A percentile compares a stretch with the other conserved stretches of the same genome.
phyloP scores from a whole-genome alignment of 2,329 filamentous ascomycete genomes.

The Harringtonia aguacate region DNA sequence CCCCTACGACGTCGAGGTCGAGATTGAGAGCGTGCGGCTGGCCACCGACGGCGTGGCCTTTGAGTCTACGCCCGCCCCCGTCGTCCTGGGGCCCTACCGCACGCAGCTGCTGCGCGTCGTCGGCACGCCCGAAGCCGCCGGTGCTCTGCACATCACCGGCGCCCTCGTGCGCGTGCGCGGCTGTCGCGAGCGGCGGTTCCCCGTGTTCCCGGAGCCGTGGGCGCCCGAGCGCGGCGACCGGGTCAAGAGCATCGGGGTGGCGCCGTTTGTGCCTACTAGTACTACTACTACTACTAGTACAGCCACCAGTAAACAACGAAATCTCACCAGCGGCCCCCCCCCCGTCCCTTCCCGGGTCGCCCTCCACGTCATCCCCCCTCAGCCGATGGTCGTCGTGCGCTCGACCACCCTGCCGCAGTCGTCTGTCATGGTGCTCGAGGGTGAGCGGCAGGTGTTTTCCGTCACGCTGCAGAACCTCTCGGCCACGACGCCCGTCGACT shows the following conservation, averaged over 20 bases:
- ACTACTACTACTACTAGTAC: too few relatives aligned
- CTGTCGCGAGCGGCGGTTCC: slow-evolving; percentile 73
- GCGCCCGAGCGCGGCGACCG: slow-evolving; percentile 58
- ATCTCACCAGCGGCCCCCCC: too few relatives aligned
- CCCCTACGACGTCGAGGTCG: slow-evolving; percentile 84
- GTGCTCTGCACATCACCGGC: slow-evolving; percentile 63
- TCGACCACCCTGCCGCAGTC: slow-evolving; percentile 72
- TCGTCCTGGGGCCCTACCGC: slow-evolving; percentile 68
- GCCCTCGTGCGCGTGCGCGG: slow-evolving; percentile 71
- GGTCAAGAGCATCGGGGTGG: slow-evolving; percentile 63
- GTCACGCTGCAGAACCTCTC: slow-evolving; percentile 76
- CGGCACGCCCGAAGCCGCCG: slow-evolving; percentile 56
- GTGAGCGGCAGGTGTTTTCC: slow-evolving; percentile 67
- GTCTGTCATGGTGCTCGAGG: slow-evolving; percentile 86
- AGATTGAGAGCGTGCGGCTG: slow-evolving; percentile 71
- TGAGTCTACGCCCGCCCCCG: slow-evolving; percentile 39
- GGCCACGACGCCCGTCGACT: slow-evolving; percentile 59
- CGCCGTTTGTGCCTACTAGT: slow-evolving; percentile 27
- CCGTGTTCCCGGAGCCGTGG: slow-evolving; percentile 73
- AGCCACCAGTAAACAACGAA: slow-evolving; percentile 5
- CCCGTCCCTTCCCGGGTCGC: too few relatives aligned
- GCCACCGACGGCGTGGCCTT: slow-evolving; percentile 54
- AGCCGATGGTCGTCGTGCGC: slow-evolving; percentile 68
- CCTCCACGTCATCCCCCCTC: slow-evolving; percentile 66
- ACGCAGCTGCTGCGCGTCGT: slow-evolving; percentile 67